phyloP scores from a whole-genome alignment of 345 rosid species.

The Rhodamnia rubescens region DNA sequence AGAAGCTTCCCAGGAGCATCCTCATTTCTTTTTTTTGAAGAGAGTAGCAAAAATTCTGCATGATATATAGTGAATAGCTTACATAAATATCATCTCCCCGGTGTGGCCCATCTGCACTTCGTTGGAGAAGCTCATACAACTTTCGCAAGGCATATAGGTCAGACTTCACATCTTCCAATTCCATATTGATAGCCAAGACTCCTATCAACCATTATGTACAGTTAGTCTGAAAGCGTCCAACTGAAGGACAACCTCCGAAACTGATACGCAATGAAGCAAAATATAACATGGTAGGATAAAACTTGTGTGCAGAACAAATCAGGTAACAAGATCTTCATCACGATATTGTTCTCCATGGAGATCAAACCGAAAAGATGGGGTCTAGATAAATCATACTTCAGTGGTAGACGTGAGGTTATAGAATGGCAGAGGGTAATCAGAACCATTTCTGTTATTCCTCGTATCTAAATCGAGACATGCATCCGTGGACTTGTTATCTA shows the following conservation, averaged over 20 bases:
- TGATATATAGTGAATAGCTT: not conserved
- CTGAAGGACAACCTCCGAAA: not conserved
- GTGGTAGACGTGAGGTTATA: not conserved
- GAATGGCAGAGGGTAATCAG: not conserved
- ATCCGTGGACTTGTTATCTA: not conserved
- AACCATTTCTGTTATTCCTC: not conserved
- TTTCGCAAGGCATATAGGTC: conserved; percentile 40
- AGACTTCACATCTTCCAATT: conserved; percentile 8
- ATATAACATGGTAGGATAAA: not conserved
- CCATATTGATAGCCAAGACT: not conserved
- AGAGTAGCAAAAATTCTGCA: not conserved
- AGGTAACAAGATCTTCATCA: not conserved
- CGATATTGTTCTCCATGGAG: not conserved
- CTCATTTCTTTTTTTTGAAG: conserved; percentile 8
- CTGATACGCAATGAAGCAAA: not conserved
- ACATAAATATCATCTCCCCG: conserved; percentile 10
- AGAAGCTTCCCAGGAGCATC: not conserved
- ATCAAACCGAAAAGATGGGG: not conserved
- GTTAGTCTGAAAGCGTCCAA: not conserved
- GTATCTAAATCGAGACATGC: not conserved
- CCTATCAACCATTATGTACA: not conserved
- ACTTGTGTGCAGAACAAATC: not conserved
- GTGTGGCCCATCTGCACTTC: conserved; percentile 1
- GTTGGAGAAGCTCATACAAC: conserved; percentile 27
- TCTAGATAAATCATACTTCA: not conserved